Base-by-base conservation (phyloP, 768 basidiomycete genomes). In the Calvatia gigantea region DNA sequence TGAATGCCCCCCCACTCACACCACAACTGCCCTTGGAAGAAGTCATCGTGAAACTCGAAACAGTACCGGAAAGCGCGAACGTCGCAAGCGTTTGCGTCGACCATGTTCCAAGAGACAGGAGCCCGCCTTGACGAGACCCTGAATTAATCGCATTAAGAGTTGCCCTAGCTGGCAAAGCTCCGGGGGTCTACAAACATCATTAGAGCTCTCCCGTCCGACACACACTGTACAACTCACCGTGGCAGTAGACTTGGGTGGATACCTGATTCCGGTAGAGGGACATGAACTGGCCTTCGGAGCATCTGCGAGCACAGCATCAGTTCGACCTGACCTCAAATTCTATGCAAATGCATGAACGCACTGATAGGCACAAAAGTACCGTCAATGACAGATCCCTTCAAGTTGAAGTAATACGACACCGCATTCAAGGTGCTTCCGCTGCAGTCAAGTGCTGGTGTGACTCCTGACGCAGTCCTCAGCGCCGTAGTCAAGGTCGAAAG, bases 351-450 rank as follows among this genome's bases (percentile, higher is more conserved):
- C 25, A 7, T 37, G 14, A 17, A 62, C 78, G 48, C 59, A 87
- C 85, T 62, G 54, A 87, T 86, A 4, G 80, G 75, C 27, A 82
- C 69, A 57, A 88, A 87, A 2, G 61, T 61, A 12, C 88, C 88
- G 62, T 89, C 86, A 46, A 88, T 76, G 27, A 81, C 63, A n/a
- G 85, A 86, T 39, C 87, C 87, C 63, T 75, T 70, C 54, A 86
- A 56, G 62, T 87, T 77, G 71, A 83, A 85, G 66, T 86, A 86
- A 77, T 79, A 87, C 50, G 74, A 76, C 48, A 86, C 81, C 28
- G 64, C 60, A 42, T 68, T 71, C 46, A 75, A 51, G 23, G 60
- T 58, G 6, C 64, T 57, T 8, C 66, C 66, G 3, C 46, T 60
- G 60, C 74, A 75, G 31, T 67, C 64, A 46, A 74, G 66, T 33